phyloP scores from a whole-genome alignment of 1,139 yeast genomes.

The Scheffersomyces quercinus region DNA sequence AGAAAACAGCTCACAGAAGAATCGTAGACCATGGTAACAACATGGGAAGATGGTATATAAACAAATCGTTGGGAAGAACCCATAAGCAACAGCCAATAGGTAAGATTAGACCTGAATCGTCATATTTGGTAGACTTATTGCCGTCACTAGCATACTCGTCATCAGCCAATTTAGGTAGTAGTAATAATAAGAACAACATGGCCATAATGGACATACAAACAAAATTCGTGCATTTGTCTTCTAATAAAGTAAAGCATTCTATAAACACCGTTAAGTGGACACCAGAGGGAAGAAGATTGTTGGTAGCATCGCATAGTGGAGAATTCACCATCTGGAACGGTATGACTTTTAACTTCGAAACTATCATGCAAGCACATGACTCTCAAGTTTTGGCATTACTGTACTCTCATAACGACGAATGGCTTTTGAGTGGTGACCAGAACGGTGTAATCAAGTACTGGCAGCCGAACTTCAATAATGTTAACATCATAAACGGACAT shows the following conservation, averaged over 20 bases:
- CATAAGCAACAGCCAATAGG: slow-evolving; percentile 50
- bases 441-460: slow-evolving; percentile 90
- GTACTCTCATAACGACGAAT: slow-evolving; percentile 89
- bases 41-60: slow-evolving; percentile 70
- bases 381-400: slow-evolving; percentile 76
- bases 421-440: slow-evolving; percentile 93
- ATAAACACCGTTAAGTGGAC: slow-evolving; percentile 94
- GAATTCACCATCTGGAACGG: slow-evolving; percentile 98
- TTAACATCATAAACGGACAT: slow-evolving; percentile 82
- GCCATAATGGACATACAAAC: slow-evolving; percentile 64
- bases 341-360: slow-evolving; percentile 90
- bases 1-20: slow-evolving; percentile 66
- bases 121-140: slow-evolving; percentile 68
- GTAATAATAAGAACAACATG: slow-evolving; percentile 37
- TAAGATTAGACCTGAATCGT: slow-evolving; percentile 71
- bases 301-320: slow-evolving; percentile 91
- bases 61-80: slow-evolving; percentile 54
- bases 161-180: slow-evolving; percentile 15
- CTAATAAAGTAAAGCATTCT: slow-evolving; percentile 89
- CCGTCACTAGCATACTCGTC: slow-evolving; percentile 67
- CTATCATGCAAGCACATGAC: slow-evolving; percentile 98
- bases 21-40: slow-evolving; percentile 89
- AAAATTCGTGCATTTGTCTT: slow-evolving; percentile 86
- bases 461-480: slow-evolving; percentile 98
- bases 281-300: slow-evolving; percentile 88